phyloP scores from a whole-genome alignment of 176 grass and related monocot genomes.

The Alopecurus myosuroides region DNA sequence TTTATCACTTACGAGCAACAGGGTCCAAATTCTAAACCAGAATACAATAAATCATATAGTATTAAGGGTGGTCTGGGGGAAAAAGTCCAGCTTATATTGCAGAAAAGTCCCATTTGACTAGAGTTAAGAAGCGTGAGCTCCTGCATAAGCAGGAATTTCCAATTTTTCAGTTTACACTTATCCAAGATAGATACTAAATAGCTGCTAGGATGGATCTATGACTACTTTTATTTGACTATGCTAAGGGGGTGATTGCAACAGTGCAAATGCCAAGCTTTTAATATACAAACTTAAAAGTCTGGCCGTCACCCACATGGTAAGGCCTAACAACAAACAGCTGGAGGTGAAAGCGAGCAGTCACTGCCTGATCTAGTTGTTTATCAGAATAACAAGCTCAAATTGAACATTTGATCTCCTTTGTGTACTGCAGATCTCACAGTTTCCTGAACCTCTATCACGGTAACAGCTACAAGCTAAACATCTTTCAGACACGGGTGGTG shows the following conservation, averaged over 20 bases:
- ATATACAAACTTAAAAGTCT: conserved; percentile 31
- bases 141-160: conserved; percentile 16
- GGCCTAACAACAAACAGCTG: conserved; percentile 39
- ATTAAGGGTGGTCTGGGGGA: background rate
- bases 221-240: conserved; percentile 50
- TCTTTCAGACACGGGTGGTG: no score
- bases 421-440: conserved; percentile 41
- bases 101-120: background rate
- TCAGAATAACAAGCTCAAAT: conserved; percentile 28
- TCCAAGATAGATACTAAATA: background rate
- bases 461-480: no score
- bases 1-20: background rate
- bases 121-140: conserved; percentile 1
- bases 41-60: background rate
- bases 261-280: conserved; percentile 38
- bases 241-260: conserved; percentile 25
- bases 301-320: conserved; percentile 66
- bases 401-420: conserved; percentile 50
- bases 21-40: background rate
- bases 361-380: conserved; percentile 32
- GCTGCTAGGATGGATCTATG: conserved; percentile 26
- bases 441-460: no score
- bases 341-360: conserved; percentile 47
- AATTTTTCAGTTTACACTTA: background rate
- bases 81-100: background rate